Evolutionary conservation across 495 filamentous ascomycete genomes (phyloP), one percentile per base, ranked within the genome.

Genomic region (Darksidea phi): DNA sequence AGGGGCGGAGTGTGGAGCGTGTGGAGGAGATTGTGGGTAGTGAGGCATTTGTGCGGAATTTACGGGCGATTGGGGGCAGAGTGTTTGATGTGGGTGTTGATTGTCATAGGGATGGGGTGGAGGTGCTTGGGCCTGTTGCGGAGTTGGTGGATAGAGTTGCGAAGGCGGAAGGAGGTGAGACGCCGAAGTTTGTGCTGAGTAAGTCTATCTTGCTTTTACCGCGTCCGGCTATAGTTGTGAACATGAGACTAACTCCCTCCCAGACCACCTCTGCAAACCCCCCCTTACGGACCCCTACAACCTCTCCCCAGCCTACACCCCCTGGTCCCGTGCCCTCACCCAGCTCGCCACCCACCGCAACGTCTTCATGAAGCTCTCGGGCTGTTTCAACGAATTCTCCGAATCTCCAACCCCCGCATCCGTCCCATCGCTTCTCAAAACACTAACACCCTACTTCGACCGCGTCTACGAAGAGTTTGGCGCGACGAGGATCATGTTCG

Each of bases 181-280:
- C 80, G 59, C 80, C 84, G 7, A 80, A 79, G 5, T 81, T 86
- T 58, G 79, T 95, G 28, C 80, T 95, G 59, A 88, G 88, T 92
- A 64, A 69, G 82, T 78, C 17, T 20, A 38, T 21, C 12, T 18
- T n/a, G 10, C 18, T 59, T 42, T 42, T 42, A 2, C 24, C 24
- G 1, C 26, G 8, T 50, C 20, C 28, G n/a, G 46, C 17, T 18
- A 5, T 20, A 11, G 5, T 54, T 28, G 5, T 24, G 17, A 24
- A 10, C 13, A 24, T 13, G 10, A 8, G 28, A 17, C 51, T 45
- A 54, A 36, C 43, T 11, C 3, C 12, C 2, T 13, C 23, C 48
- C 38, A 89, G 88, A 95, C 70, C 91, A 96, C 71, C 77, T 96
- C 53, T 91, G 89, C 79, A 96, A 96, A 75, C 90, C 91, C 0